A percentile compares a stretch with the other conserved stretches of the same genome.
Evolutionary conservation across 2,329 filamentous ascomycete species (phyloP).

Genomic region (Raffaelea deltoideospora): DNA sequence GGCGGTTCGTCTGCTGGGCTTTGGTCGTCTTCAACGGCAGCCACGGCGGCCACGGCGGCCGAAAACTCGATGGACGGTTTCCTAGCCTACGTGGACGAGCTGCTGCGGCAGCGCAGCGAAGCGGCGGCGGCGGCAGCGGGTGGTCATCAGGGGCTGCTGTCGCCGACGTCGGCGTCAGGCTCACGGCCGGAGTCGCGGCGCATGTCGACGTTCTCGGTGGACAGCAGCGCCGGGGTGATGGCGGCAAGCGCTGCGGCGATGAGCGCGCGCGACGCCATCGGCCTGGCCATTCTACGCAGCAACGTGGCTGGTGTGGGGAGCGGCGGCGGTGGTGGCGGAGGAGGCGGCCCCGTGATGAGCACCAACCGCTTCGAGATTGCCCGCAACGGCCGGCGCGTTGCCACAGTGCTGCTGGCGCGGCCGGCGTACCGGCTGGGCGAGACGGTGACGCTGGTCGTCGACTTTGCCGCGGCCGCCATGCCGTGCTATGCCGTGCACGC

Average conservation of each 20-base stretch:
- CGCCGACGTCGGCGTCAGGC: slow-evolving; percentile 45
- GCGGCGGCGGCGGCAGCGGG: slow-evolving; percentile 29
- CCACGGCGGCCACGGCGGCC: slow-evolving; percentile 11
- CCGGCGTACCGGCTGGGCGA: slow-evolving; percentile 85
- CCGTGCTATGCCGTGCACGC: slow-evolving; percentile 76
- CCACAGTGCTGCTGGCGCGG: slow-evolving; percentile 74
- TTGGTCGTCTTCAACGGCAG: too few relatives aligned
- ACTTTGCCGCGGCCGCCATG: slow-evolving; percentile 64
- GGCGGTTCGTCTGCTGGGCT: too few relatives aligned
- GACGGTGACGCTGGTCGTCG: slow-evolving; percentile 66
- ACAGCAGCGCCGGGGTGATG: background rate
- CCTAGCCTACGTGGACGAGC: slow-evolving; percentile 59
- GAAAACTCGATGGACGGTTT: slow-evolving; percentile 47
- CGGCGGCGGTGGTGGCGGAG: background rate
- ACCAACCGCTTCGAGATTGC: slow-evolving; percentile 94
- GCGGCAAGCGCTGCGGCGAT: slow-evolving; percentile 31
- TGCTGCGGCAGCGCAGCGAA: slow-evolving; percentile 32
- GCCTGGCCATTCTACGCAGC: slow-evolving; percentile 76
- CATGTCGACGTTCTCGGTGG: background rate
- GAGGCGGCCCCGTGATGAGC: slow-evolving; percentile 35
- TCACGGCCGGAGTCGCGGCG: slow-evolving; percentile 39
- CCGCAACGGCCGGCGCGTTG: slow-evolving; percentile 80
- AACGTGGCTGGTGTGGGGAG: slow-evolving; percentile 42
- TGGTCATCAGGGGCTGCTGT: slow-evolving; percentile 40
- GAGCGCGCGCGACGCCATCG: slow-evolving; percentile 71